phyloP scores from a whole-genome alignment of 2,329 filamentous ascomycete species.

The Pseudocercospora macadamiae region DNA sequence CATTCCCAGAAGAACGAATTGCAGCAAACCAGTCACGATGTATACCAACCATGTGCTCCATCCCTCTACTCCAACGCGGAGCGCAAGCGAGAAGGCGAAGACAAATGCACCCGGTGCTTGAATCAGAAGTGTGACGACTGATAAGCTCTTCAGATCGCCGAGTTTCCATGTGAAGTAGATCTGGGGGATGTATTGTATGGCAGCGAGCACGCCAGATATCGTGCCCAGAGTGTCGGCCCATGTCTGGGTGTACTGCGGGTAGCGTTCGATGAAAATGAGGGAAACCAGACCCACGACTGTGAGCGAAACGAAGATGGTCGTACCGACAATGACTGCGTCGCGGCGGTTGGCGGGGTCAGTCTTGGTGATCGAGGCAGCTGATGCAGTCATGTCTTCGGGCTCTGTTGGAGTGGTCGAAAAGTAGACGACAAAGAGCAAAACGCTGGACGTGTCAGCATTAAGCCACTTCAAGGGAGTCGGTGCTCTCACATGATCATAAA shows the following conservation, averaged over 20 bases:
- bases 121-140: slow-evolving; percentile 97
- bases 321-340: slow-evolving; percentile 75
- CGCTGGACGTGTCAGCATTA: slow-evolving; percentile 53
- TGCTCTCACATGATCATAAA: slow-evolving; percentile 81
- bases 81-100: slow-evolving; percentile 76
- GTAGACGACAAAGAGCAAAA: slow-evolving; percentile 92
- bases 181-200: slow-evolving; percentile 91
- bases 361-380: slow-evolving; percentile 47
- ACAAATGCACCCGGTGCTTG: slow-evolving; percentile 92
- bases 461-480: not conserved
- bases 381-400: slow-evolving; percentile 38
- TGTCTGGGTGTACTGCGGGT: slow-evolving; percentile 65
- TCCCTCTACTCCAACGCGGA: slow-evolving; percentile 75
- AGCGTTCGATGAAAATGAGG: slow-evolving; percentile 67
- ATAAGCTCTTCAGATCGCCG: slow-evolving; percentile 85
- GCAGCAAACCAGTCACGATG: slow-evolving; percentile 80
- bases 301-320: slow-evolving; percentile 73
- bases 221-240: slow-evolving; percentile 90
- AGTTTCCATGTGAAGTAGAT: slow-evolving; percentile 88
- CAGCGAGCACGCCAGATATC: slow-evolving; percentile 75
- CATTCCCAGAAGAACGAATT: slow-evolving; percentile 79
- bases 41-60: slow-evolving; percentile 98
- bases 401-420: slow-evolving; percentile 60
- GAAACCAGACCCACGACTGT: slow-evolving; percentile 67
- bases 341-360: slow-evolving; percentile 66